Evolutionary conservation across 2,329 filamentous ascomycete species (phyloP).

Genomic region (Basipetospora sp.): DNA sequence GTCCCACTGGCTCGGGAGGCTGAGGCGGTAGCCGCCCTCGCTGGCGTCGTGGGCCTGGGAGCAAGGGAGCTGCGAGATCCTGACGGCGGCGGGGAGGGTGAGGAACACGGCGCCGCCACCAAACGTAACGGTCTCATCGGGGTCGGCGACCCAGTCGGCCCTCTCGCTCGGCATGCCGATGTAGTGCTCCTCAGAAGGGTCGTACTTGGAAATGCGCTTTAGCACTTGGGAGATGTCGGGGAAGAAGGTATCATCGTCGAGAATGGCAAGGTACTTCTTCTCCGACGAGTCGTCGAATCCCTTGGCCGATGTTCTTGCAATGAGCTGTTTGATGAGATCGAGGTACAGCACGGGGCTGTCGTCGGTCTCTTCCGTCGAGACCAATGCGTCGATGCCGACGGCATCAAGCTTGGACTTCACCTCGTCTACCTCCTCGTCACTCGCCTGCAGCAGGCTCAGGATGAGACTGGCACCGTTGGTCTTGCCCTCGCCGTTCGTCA

Average conservation of each 20-base stretch:
- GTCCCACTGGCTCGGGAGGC: conserved; percentile 23
- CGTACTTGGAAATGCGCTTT: conserved; percentile 21
- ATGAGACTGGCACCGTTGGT: conserved; percentile 30
- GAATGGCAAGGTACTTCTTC: conserved; percentile 27
- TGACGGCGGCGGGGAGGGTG: conserved; percentile 19
- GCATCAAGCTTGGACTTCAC: conserved; percentile 18
- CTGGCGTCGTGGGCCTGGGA: conserved; percentile 11
- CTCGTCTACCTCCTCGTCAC: conserved; percentile 17
- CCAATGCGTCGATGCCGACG: conserved; percentile 25
- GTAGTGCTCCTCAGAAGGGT: conserved; percentile 20
- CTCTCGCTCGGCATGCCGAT: conserved; percentile 29
- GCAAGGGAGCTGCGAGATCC: conserved; percentile 24
- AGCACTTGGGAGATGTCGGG: conserved; percentile 26
- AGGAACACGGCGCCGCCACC: conserved; percentile 32
- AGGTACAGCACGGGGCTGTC: conserved; percentile 23
- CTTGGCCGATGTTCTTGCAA: conserved; percentile 18
- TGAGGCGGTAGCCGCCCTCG: conserved; percentile 9
- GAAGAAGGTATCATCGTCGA: conserved; percentile 34
- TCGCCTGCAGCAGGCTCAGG: conserved; percentile 26
- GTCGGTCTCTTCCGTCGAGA: conserved; percentile 17
- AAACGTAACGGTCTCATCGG: conserved; percentile 24
- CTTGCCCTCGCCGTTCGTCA: conserved; percentile 24
- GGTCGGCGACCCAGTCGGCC: conserved; percentile 25
- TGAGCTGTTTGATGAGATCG: conserved; percentile 22
- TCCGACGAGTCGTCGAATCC: conserved; percentile 12